Base-by-base conservation (phyloP, 1,284 basidiomycete genomes). In the Trametes hirsuta region DNA sequence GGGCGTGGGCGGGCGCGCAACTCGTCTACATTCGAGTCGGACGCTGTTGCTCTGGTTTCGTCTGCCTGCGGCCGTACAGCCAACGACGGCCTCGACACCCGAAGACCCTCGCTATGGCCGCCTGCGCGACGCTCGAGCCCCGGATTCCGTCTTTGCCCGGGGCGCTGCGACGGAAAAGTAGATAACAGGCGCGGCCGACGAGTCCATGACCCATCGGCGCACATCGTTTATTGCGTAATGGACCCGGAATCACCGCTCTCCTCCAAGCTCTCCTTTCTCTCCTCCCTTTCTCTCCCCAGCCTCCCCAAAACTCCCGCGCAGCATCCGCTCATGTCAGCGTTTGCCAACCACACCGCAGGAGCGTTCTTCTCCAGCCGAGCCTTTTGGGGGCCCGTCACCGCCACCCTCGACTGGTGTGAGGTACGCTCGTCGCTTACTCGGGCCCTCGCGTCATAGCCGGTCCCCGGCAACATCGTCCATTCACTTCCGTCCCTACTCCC, bases 401-500 rank as follows among this genome's bases (percentile, higher is more conserved):
- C 87, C 9, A 88, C 86, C 1, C 71, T 88, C 24, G 87, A 88
- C 69, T 90, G 86, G 85, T 90, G 87, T 66, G 86, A 88, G 78
- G 86, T 86, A 14, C 12, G 14, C 44, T 54, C 45, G 53, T 14
- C 22, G 41, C 41, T 40, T 34, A 44, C 30, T 18, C 18, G 24
- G 56, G 52, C 36, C 24, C 34, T 6, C 53, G 14, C 56, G 59
- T 46, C 53, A 59, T 64, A 52, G 61, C 57, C 56, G 53, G 34
- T 24, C 14, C 46, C 44, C 15, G 41, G 24, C 35, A 18, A 34
- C 22, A 25, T 53, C 49, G 41, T 18, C 5, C 15, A 39, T 35
- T 49, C 48, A n/a, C 57, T 6, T 40, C 11, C 30, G 21, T 36
- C 8, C 42, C 39, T 44, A 15, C 25, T 57, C 49, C 47, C 54